These are phyloP conservation scores for Penicillium crustosum DNA, from an alignment of 2,329 filamentous ascomycete species.

Conservation along the genomic window DNA sequence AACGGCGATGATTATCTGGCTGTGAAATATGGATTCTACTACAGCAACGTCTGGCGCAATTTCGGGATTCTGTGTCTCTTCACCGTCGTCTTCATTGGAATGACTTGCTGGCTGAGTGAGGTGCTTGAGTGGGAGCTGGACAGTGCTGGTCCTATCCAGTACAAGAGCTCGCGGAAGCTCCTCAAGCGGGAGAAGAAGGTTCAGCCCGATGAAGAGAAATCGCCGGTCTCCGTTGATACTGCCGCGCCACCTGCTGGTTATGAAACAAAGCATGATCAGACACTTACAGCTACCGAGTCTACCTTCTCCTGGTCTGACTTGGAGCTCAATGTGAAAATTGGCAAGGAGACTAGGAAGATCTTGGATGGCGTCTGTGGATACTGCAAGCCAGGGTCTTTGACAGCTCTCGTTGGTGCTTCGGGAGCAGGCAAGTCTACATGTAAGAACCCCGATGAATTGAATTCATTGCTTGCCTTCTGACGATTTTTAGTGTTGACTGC, in stretches of 20 bases:
- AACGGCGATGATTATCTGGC: constrained; percentile 55
- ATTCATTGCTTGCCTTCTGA: neutral
- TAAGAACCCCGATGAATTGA: constrained; percentile 14
- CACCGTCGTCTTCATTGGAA: constrained; percentile 64
- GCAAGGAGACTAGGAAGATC: constrained; percentile 56
- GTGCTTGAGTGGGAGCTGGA: constrained; percentile 58
- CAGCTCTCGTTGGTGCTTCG: constrained; percentile 74
- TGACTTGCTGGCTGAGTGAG: constrained; percentile 68
- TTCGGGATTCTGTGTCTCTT: constrained; percentile 74
- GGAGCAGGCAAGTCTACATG: constrained; percentile 66
- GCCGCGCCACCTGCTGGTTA: constrained; percentile 24
- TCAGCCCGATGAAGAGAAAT: constrained; percentile 26
- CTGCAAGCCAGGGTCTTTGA: constrained; percentile 71
- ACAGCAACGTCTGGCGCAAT: constrained; percentile 65
- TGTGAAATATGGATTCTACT: constrained; percentile 51
- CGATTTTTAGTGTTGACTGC: constrained; percentile 66
- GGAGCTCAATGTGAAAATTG: constrained; percentile 65
- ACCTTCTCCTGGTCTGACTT: constrained; percentile 68
- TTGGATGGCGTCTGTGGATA: constrained; percentile 69
- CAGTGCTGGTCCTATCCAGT: constrained; percentile 64
- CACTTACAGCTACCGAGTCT: constrained; percentile 54
- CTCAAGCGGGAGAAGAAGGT: constrained; percentile 10
- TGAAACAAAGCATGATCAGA: constrained; percentile 24
- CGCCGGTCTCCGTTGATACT: constrained; percentile 27
- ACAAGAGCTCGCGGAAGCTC: constrained; percentile 58